A percentile compares a stretch with the other conserved stretches of the same genome.
Conservation (phyloP, 2,329 filamentous ascomycete species). For the Fusarium brachygibbosum region DNA sequence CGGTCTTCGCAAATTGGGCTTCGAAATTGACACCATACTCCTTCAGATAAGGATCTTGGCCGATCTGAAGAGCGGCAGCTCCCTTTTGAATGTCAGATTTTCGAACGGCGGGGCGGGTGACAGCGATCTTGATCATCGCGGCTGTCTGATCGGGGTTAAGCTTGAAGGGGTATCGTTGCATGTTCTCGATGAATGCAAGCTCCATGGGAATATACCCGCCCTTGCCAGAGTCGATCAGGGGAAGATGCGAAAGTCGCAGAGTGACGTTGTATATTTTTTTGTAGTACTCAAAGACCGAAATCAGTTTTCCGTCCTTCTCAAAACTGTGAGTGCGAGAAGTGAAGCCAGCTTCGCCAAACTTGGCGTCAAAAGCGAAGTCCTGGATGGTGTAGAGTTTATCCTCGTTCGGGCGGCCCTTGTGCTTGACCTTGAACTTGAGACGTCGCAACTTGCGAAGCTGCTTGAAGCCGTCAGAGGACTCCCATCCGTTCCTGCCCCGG, state of each 20-base stretch:
- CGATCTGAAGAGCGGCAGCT: constrained; percentile 72
- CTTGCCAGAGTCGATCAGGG: constrained; percentile 69
- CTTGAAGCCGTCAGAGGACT: constrained; percentile 66
- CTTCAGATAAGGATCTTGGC: constrained; percentile 78
- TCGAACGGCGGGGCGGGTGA: constrained; percentile 80
- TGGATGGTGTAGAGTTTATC: constrained; percentile 66
- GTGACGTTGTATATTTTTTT: constrained; percentile 65
- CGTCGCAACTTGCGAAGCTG: constrained; percentile 67
- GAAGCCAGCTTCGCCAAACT: constrained; percentile 61
- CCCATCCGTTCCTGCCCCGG: constrained; percentile 40
- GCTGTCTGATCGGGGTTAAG: constrained; percentile 75
- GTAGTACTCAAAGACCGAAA: constrained; percentile 69
- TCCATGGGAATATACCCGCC: constrained; percentile 73
- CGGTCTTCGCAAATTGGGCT: constrained; percentile 71
- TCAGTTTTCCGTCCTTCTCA: constrained; percentile 60
- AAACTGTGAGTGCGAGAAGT: constrained; percentile 70
- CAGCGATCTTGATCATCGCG: constrained; percentile 93
- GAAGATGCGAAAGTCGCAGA: constrained; percentile 63
- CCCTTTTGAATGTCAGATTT: constrained; percentile 69
- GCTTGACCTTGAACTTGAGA: constrained; percentile 68
- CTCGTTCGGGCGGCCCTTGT: constrained; percentile 61
- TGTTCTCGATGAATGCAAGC: constrained; percentile 63
- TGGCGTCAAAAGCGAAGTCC: constrained; percentile 62
- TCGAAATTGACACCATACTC: constrained; percentile 82
- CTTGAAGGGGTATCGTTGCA: constrained; percentile 75